Evolutionary conservation across 2,329 filamentous ascomycete genomes (phyloP).

Genomic region (Diaporthe nobilis): DNA sequence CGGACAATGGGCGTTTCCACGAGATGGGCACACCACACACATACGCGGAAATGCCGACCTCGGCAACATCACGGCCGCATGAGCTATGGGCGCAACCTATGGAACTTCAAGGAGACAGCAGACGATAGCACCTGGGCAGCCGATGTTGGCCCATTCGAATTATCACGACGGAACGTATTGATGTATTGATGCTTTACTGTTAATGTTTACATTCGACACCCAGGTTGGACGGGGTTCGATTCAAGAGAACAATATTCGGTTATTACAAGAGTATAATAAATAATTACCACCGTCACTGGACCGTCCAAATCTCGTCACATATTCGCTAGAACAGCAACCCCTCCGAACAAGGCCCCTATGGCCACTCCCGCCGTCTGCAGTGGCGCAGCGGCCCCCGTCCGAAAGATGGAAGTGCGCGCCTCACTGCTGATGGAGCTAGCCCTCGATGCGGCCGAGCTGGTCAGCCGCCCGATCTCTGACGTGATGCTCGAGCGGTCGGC

Average conservation of each 20-base stretch:
- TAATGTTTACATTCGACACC: not conserved
- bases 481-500: not conserved
- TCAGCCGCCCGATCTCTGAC: not conserved
- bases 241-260: not conserved
- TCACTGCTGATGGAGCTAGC: constrained; percentile 19
- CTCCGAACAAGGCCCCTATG: constrained; percentile 18
- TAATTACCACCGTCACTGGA: not conserved
- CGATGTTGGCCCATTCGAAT: not conserved
- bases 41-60: constrained; percentile 4
- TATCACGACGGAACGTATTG: not conserved
- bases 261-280: constrained; percentile 14
- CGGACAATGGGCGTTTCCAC: not conserved
- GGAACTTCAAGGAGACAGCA: constrained; percentile 2
- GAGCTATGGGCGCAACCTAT: constrained; percentile 9
- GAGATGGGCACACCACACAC: constrained; percentile 7
- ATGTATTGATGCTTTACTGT: not conserved
- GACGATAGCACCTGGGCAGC: not conserved
- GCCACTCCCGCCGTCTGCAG: constrained; percentile 8
- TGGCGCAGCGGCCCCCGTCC: constrained; percentile 10
- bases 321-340: constrained; percentile 1
- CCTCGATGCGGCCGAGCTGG: constrained; percentile 22
- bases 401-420: constrained; percentile 13
- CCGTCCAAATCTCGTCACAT: not conserved
- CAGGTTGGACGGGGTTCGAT: not conserved
- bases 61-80: not conserved